Evolutionary conservation across 805 yeast genomes (phyloP), one percentile per base, ranked within the genome.

Genomic region (Candida peoriensis): DNA sequence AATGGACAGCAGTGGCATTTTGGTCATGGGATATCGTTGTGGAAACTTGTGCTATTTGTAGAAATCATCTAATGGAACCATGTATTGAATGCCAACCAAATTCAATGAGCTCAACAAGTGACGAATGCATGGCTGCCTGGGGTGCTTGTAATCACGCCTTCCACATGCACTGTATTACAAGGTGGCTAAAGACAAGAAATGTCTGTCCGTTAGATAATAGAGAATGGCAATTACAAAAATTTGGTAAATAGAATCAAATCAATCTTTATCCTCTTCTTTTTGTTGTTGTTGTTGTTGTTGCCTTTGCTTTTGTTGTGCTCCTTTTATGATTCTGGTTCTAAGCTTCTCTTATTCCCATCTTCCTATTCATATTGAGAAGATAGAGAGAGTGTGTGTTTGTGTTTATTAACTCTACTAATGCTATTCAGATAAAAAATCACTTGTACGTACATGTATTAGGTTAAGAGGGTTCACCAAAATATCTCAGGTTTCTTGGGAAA

Each of bases 1-100:
- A 89, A 67, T 90, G 98, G 97, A 88, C 96, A 11, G 97, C 97
- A 0, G 98, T 93, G 32, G 97, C 97, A n/a, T 87, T 93, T 57
- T 93, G 99, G 99, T 87, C 97, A 1, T 93, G 98, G 98, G 96
- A 87, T 62, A 83, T 87, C 41, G 90, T 79, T 23, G 90, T 87
- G 36, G 98, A 94, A 46, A 87, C 86, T 36, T 93, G 99, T 68
- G 97, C 99, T 25, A 93, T 93, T 57, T 93, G 99, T 71, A 75
- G 97, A 57, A 93, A 90, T 61, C 97, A 90, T 61, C 73, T 93
- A 47, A 93, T 93, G 99, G 99, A 93, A 54, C 93, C 93, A 13
- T 93, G 98, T 58, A 84, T 93, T 46, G 97, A 89, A 58, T 93
- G 99, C 58, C 96, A 87, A 58, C 94, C 95, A 19, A 79, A 80